A percentile compares a stretch with the other conserved stretches of the same genome.
Evolutionary conservation across 164 flowering plant species (phyloP).

Genomic region (Sextonia rubra): DNA sequence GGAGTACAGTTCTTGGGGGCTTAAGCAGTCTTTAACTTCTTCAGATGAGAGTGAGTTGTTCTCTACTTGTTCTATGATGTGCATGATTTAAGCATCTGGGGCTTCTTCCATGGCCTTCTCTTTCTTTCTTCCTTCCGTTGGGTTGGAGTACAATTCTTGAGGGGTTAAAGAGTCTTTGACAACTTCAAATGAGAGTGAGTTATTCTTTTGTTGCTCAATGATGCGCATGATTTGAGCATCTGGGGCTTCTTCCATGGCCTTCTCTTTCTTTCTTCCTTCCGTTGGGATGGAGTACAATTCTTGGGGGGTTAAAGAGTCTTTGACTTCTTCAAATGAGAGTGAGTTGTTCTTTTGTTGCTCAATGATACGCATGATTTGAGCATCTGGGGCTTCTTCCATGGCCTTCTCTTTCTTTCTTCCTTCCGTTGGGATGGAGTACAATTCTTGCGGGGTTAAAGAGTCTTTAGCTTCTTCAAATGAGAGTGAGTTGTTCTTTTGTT

Average conservation of each 20-base stretch:
- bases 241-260: background rate
- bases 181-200: background rate
- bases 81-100: background rate
- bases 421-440: background rate
- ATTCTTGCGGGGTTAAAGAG: slow-evolving; percentile 3
- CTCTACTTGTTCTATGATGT: background rate
- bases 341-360: background rate
- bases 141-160: background rate
- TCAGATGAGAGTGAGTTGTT: background rate
- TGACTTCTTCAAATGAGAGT: slow-evolving; percentile 1
- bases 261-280: background rate
- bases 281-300: background rate
- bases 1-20: background rate
- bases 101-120: background rate
- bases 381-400: background rate
- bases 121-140: background rate
- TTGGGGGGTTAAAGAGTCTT: background rate
- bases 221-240: background rate
- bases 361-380: background rate
- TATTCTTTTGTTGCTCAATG: background rate
- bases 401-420: background rate
- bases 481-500: background rate
- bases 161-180: background rate
- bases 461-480: slow-evolving; percentile 1
- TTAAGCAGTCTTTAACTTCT: background rate